Conservation (phyloP, 257 asterid species). For the Jacaranda copaia region DNA sequence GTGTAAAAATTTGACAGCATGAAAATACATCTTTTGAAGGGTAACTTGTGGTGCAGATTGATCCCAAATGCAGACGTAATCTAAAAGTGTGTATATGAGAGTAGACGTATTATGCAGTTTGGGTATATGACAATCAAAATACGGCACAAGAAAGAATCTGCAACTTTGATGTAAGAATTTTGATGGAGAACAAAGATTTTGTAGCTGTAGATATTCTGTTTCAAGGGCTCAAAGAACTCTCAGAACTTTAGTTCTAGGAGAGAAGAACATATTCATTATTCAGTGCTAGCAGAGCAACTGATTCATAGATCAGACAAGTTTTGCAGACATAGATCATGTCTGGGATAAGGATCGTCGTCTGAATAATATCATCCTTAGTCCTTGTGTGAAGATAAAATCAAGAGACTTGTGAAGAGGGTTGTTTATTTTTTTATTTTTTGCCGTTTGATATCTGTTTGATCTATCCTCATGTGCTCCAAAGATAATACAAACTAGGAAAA, state of each 20-base stretch:
- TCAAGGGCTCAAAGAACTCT: slow-evolving; percentile 32
- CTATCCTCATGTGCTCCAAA: too few relatives aligned
- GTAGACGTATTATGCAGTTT: too few relatives aligned
- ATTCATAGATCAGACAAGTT: not conserved
- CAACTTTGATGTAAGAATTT: slow-evolving; percentile 12
- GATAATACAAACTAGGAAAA: too few relatives aligned
- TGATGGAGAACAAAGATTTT: slow-evolving; percentile 6
- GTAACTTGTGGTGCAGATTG: slow-evolving; percentile 34
- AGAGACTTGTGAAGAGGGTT: too few relatives aligned
- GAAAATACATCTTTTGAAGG: too few relatives aligned
- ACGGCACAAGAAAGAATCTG: not conserved
- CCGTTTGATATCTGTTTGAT: too few relatives aligned
- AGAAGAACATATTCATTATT: slow-evolving; percentile 27
- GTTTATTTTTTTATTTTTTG: too few relatives aligned
- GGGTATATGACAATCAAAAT: not conserved
- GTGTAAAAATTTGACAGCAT: too few relatives aligned
- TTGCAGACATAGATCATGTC: not conserved
- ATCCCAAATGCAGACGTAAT: slow-evolving; percentile 35
- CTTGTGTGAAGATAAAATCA: not conserved
- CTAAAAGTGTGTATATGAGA: not conserved
- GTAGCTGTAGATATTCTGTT: slow-evolving; percentile 37
- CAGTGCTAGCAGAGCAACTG: not conserved
- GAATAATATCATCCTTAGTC: not conserved
- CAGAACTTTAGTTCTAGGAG: slow-evolving; percentile 1
- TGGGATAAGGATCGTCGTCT: not conserved